Conservation (phyloP, 768 basidiomycete species). For the Hypholoma sublateritium region DNA sequence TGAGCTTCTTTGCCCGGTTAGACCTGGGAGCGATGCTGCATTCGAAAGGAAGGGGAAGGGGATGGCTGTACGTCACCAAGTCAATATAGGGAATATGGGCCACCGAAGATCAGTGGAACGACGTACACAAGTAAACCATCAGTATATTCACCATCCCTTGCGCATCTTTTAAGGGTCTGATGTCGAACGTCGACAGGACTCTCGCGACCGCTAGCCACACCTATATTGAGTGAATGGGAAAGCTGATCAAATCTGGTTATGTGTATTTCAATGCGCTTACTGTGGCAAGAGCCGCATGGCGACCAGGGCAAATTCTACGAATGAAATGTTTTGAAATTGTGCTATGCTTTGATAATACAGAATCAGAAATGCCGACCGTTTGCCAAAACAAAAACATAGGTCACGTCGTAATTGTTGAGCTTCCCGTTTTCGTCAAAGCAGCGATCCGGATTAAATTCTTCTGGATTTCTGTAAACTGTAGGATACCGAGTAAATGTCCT, state of each 20-base stretch:
- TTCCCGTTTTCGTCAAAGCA: constrained; percentile 1
- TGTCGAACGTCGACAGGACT: background rate
- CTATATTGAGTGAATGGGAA: background rate
- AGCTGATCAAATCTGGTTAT: too few relatives aligned
- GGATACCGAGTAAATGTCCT: constrained; percentile 5
- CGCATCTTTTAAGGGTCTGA: background rate
- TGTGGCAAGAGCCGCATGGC: too few relatives aligned
- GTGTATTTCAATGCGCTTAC: too few relatives aligned
- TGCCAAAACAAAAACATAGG: constrained; percentile 5
- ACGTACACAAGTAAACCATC: background rate
- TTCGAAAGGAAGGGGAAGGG: too few relatives aligned
- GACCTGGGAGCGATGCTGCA: too few relatives aligned
- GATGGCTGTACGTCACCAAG: too few relatives aligned
- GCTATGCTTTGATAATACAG: too few relatives aligned
- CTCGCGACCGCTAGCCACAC: background rate
- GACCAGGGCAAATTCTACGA: too few relatives aligned
- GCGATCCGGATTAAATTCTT: constrained; percentile 6
- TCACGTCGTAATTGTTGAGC: constrained; percentile 3
- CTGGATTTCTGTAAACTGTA: background rate
- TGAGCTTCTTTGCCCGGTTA: too few relatives aligned
- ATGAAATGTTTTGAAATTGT: too few relatives aligned
- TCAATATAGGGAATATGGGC: too few relatives aligned
- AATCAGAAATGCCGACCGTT: background rate
- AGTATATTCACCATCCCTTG: background rate
- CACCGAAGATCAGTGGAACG: too few relatives aligned